Evolutionary conservation across 495 filamentous ascomycete genomes (phyloP), one percentile per base, ranked within the genome.

Genomic region (Penicillium antarcticum): DNA sequence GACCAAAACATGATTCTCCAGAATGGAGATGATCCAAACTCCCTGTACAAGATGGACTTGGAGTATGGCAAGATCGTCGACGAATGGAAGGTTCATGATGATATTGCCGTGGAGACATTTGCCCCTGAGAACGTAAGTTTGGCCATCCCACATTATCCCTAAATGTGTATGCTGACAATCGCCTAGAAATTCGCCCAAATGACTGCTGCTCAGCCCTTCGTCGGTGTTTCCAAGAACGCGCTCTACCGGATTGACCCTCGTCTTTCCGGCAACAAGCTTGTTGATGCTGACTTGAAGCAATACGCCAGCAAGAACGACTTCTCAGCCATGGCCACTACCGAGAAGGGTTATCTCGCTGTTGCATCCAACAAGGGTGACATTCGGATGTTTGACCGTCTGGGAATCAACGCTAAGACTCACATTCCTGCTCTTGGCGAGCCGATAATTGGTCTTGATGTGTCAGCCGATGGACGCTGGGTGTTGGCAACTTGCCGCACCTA

Each of bases 61-160:
- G 95, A 97, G 61, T 95, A 94, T 61, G 94, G 94, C 48, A 97
- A 96, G 75, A 88, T 98, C n/a, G 90, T 97, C 2, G 95, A 98
- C 63, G 95, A 98, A 69, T 98, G 94, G 94, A 97, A 95, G 58
- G 81, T 98, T n/a, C 92, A 98, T 60, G 92, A 98, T 48, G 90
- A 98, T 71, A 97, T 98, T 49, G 82, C 87, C 1, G 90, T 98
- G 44, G 83, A 87, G 16, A 90, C 85, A 5, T 95, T 97, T 70
- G 89, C 86, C 4, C 94, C 95, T 3, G 92, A 96, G 63, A 95
- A 83, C 42, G 84, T 86, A 71, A 64, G 72, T 67, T 8, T 7
- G 5, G 9, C 8, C 26, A 29, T 17, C 33, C n/a, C 32, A 3
- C 12, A 12, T 31, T 31, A 29, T 19, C n/a, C 12, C 3, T 42